Evolutionary conservation across 2,329 filamentous ascomycete species (phyloP), one percentile per base, ranked within the genome.

Genomic region (Ophiostoma tasmaniense): DNA sequence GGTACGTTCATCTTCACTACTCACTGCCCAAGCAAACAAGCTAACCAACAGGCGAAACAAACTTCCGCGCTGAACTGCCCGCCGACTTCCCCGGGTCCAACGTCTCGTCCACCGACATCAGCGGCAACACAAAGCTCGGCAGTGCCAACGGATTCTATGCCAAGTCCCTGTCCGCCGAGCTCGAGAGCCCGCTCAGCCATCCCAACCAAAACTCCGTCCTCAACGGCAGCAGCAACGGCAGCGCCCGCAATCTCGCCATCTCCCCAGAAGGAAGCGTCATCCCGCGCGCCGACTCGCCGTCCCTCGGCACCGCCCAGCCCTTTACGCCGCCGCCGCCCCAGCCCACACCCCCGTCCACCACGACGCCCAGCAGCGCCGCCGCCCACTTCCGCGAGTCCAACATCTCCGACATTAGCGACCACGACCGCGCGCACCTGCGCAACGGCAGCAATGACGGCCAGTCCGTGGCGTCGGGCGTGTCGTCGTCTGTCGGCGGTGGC

Each of bases 11-110:
- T 33, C 33, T 33, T 33, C 33, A 33, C 33, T 33, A 6, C n/a
- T n/a, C n/a, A n/a, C n/a, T n/a, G n/a, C n/a, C n/a, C n/a, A n/a
- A n/a, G n/a, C n/a, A 33, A 33, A 33, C 33, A 33, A 8, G 8
- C 59, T 64, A 35, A 64, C 59, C 35, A 66, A 1, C 67, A 64
- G 22, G 67, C 80, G 82, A 83, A 82, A 33, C 33, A 5, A 82
- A 0, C 75, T 17, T 77, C 0, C 78, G 73, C 0, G 76, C 74
- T 20, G 84, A 86, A 71, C 78, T 86, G 2, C 78, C 80, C 22
- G 80, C 80, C 69, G 81, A 80, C 1, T 75, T 81, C 20, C 76
- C 79, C 14, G 45, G 7, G 20, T 66, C 64, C 22, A 33, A 37
- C 11, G 20, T 39, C 0, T 78, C 78, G 7, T 71, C 78, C 14